phyloP scores from a whole-genome alignment of 495 filamentous ascomycete genomes.

The Clavariopsis aquatica region DNA sequence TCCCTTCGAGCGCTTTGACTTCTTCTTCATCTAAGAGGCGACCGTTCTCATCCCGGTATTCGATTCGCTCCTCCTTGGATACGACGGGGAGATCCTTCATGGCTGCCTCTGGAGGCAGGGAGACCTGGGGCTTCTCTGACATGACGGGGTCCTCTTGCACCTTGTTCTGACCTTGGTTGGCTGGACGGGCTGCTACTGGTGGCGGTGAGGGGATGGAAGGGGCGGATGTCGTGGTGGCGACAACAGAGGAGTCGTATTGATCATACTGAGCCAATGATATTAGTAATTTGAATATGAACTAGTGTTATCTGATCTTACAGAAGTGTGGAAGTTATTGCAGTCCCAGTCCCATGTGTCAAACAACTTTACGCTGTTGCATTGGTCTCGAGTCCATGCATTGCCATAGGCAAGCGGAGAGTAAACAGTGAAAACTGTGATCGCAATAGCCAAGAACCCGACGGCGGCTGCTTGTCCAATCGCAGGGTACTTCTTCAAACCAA shows the following conservation, averaged over 20 bases:
- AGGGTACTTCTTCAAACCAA: conserved; percentile 71
- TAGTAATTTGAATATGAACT: background rate
- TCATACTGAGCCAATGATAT: conserved; percentile 30
- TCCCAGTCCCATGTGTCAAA: conserved; percentile 94
- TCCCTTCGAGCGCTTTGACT: conserved; percentile 80
- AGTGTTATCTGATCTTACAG: conserved; percentile 59
- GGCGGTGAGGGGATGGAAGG: conserved; percentile 17
- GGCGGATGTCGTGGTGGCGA: conserved; percentile 9
- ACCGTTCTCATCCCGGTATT: conserved; percentile 93
- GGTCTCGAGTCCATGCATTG: conserved; percentile 84
- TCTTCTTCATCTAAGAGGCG: conserved; percentile 82
- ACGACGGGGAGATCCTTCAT: conserved; percentile 47
- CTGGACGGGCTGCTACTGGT: conserved; percentile 31
- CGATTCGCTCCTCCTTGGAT: conserved; percentile 76
- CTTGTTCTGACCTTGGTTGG: conserved; percentile 33
- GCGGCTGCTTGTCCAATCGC: conserved; percentile 70
- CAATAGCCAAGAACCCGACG: conserved; percentile 68
- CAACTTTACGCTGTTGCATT: conserved; percentile 85
- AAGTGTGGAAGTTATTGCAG: conserved; percentile 86
- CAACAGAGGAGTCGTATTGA: conserved; percentile 29
- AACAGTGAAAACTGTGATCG: conserved; percentile 74
- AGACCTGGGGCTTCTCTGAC: conserved; percentile 40
- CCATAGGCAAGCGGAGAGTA: conserved; percentile 90
- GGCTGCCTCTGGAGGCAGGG: conserved; percentile 24
- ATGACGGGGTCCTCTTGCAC: conserved; percentile 13